Percentiles rank a stretch among this genome's conserved stretches.
Conservation (phyloP, 164 flowering plant species). For the Aristolochia californica region DNA sequence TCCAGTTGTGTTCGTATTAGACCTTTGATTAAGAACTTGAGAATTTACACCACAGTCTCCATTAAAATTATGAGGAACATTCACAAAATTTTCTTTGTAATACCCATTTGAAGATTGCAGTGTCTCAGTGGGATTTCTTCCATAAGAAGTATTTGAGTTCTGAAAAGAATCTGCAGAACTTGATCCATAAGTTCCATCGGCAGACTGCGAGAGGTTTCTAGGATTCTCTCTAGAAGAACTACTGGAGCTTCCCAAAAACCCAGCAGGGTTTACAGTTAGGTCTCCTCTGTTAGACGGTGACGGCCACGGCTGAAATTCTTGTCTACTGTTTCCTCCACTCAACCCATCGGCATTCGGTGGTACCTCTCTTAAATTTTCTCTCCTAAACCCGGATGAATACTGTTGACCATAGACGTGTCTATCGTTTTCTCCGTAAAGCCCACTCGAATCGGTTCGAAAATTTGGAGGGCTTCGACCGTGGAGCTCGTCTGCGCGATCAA, state of each 20-base stretch:
- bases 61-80: too few species aligned
- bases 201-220: background rate
- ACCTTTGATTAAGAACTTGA: too few species aligned
- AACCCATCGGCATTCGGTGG: constrained; percentile 10
- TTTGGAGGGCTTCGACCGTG: background rate
- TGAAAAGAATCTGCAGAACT: constrained; percentile 6
- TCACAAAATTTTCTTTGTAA: background rate
- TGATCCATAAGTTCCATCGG: background rate
- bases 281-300: background rate
- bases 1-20: too few species aligned
- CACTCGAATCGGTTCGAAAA: constrained; percentile 1
- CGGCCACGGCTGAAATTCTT: constrained; percentile 2
- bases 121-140: background rate
- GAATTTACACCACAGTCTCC: too few species aligned
- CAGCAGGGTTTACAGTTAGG: background rate
- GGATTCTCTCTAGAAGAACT: background rate
- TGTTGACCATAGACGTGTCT: background rate
- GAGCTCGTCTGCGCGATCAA: constrained; percentile 8
- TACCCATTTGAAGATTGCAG: constrained; percentile 3
- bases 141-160: background rate
- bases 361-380: constrained; percentile 4
- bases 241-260: background rate
- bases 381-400: constrained; percentile 1
- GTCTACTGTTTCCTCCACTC: constrained; percentile 2
- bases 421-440: constrained; percentile 3